phyloP scores from a whole-genome alignment of 495 filamentous ascomycete genomes.

The Lasiosphaeriaceae sp. region DNA sequence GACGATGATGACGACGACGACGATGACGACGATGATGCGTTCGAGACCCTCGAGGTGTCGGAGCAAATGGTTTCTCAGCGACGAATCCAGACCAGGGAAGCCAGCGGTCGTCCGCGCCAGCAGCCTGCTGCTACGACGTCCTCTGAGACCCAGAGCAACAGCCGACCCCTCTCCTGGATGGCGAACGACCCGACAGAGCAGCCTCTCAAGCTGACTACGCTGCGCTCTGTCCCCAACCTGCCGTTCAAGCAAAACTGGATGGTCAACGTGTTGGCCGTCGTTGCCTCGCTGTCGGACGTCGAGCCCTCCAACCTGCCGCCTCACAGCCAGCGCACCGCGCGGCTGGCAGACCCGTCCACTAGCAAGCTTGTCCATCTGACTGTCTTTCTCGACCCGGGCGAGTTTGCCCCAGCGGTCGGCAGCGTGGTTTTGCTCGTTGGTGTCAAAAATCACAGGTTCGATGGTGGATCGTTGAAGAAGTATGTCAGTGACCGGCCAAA shows the following conservation, averaged over 20 bases:
- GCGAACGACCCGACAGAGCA: conserved; percentile 21
- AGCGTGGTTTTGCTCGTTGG: conserved; percentile 41
- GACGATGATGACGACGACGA: conserved; percentile 7
- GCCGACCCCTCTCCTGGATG: conserved; percentile 22
- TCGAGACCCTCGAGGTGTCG: neutral
- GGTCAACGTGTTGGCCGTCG: conserved; percentile 41
- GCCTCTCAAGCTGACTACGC: conserved; percentile 38
- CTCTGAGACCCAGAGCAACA: neutral
- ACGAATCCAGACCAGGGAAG: neutral
- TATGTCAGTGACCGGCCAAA: conserved; percentile 37
- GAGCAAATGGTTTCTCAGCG: conserved; percentile 18
- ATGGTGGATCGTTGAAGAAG: conserved; percentile 46
- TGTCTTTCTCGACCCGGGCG: conserved; percentile 41
- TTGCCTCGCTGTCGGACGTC: conserved; percentile 35
- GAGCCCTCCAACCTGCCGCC: conserved; percentile 37
- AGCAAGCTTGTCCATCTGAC: conserved; percentile 40
- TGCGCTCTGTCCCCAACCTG: conserved; percentile 38
- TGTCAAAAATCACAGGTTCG: conserved; percentile 45
- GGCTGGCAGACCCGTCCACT: conserved; percentile 39
- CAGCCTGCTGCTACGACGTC: too few relatives aligned
- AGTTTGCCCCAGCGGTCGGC: conserved; percentile 35
- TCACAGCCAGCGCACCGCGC: conserved; percentile 36
- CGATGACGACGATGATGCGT: conserved; percentile 20
- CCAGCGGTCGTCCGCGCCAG: too few relatives aligned
- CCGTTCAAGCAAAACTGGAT: conserved; percentile 49